These are phyloP conservation scores for Lactuca sativa DNA, from an alignment of 129 eudicot species.

Conservation along the genomic window DNA sequence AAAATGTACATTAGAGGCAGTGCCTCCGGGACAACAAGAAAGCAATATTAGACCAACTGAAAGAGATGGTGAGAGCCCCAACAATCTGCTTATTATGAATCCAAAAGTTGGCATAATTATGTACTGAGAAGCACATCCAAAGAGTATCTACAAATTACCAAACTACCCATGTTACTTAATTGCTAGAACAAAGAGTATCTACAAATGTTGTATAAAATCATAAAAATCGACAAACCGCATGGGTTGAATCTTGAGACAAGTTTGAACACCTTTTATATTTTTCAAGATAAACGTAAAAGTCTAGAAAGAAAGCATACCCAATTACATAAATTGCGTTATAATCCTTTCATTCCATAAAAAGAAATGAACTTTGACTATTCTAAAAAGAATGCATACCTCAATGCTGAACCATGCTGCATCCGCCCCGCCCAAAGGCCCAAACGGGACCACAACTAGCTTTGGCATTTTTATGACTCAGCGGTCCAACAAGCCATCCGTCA, in stretches of 20 bases:
- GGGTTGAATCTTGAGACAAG: conserved; percentile 5
- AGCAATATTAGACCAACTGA: conserved; percentile 81
- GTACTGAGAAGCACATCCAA: conserved; percentile 76
- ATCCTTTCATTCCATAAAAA: background rate
- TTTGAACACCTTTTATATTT: background rate
- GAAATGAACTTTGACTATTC: conserved; percentile 4
- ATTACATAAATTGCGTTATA: background rate
- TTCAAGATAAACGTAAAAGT: background rate
- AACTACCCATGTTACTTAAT: background rate
- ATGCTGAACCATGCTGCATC: conserved; percentile 99
- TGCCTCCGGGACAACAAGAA: conserved; percentile 93
- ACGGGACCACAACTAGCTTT: conserved; percentile 84
- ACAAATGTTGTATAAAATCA: background rate
- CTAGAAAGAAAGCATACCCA: conserved; percentile 6
- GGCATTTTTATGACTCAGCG: conserved; percentile 98
- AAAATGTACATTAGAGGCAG: conserved; percentile 97
- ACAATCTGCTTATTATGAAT: conserved; percentile 52
- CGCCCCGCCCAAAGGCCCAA: conserved; percentile 99
- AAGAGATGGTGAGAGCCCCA: conserved; percentile 68
- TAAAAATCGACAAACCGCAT: background rate
- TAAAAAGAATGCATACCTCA: no score
- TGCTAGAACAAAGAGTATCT: background rate
- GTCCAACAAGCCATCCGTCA: conserved; percentile 92
- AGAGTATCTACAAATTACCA: conserved; percentile 50
- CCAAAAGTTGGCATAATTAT: conserved; percentile 83